Evolutionary conservation across 225 moss, liverwort and hornwort genomes (phyloP).

Genomic region (Pseudisothecium myosuroides): DNA sequence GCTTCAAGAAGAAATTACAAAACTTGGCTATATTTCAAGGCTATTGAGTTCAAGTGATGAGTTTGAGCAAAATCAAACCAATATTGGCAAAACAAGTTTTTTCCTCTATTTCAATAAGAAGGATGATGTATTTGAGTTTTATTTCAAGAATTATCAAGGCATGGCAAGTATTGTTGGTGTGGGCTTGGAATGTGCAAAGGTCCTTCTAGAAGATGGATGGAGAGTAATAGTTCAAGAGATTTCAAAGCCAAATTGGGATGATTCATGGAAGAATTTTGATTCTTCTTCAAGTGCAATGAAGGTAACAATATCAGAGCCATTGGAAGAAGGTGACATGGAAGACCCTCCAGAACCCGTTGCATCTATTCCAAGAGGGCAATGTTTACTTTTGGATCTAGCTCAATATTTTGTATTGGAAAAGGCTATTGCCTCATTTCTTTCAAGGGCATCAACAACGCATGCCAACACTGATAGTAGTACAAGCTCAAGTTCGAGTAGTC

Average conservation of each 20-base stretch:
- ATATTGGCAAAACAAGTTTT: background rate
- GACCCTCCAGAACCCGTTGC: background rate
- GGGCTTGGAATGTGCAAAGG: background rate
- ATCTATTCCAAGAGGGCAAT: background rate
- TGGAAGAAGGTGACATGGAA: background rate
- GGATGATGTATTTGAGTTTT: background rate
- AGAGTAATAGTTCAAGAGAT: background rate
- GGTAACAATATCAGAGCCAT: background rate
- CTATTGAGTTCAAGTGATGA: background rate
- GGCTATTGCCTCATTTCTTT: background rate
- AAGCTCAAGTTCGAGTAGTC: background rate
- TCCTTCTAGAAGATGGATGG: background rate
- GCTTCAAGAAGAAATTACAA: background rate
- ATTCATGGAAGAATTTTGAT: background rate
- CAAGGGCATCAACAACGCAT: background rate
- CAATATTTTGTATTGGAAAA: background rate
- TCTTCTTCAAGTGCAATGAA: background rate
- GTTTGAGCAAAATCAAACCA: background rate
- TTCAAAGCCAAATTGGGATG: background rate
- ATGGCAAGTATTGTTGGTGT: background rate
- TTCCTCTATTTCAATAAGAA: background rate
- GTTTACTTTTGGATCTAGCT: background rate
- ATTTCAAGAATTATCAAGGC: background rate
- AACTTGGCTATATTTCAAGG: background rate
- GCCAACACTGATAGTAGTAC: background rate